These are phyloP conservation scores for Lasiosphaeria miniovina DNA, from an alignment of 495 filamentous ascomycete genomes.

Conservation along the genomic window DNA sequence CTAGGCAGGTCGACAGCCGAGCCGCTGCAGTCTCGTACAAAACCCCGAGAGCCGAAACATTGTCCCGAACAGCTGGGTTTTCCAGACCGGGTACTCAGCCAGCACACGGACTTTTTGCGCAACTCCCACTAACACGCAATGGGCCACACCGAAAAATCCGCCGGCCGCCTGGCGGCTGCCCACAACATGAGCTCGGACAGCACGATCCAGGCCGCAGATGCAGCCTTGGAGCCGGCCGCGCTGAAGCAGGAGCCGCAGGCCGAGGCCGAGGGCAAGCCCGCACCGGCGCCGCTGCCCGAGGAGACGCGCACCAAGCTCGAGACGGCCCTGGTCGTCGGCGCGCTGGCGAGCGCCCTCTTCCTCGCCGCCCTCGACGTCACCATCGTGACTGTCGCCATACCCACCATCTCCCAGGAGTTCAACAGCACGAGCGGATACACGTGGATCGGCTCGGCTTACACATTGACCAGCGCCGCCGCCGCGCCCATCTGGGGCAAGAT, in stretches of 20 bases:
- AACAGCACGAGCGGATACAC: slow-evolving; percentile 64
- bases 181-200: too few relatives aligned
- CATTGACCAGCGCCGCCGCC: slow-evolving; percentile 65
- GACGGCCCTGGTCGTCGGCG: slow-evolving; percentile 37
- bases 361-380: slow-evolving; percentile 50
- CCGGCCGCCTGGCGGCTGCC: too few relatives aligned
- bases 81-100: too few relatives aligned
- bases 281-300: slow-evolving; percentile 18
- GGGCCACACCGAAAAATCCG: too few relatives aligned
- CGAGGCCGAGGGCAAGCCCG: slow-evolving; percentile 5
- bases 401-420: slow-evolving; percentile 63
- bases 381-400: slow-evolving; percentile 40
- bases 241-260: background rate
- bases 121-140: too few relatives aligned
- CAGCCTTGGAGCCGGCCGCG: background rate
- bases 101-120: too few relatives aligned
- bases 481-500: slow-evolving; percentile 80
- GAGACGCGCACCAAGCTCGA: slow-evolving; percentile 33
- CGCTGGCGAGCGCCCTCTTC: slow-evolving; percentile 50
- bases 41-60: too few relatives aligned
- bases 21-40: too few relatives aligned
- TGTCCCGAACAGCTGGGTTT: too few relatives aligned
- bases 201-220: too few relatives aligned
- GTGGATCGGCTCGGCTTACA: slow-evolving; percentile 72
- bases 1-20: too few relatives aligned